Conservation (phyloP, 192 early-diverging fungal genomes). For the Backusella mclennaniae region DNA sequence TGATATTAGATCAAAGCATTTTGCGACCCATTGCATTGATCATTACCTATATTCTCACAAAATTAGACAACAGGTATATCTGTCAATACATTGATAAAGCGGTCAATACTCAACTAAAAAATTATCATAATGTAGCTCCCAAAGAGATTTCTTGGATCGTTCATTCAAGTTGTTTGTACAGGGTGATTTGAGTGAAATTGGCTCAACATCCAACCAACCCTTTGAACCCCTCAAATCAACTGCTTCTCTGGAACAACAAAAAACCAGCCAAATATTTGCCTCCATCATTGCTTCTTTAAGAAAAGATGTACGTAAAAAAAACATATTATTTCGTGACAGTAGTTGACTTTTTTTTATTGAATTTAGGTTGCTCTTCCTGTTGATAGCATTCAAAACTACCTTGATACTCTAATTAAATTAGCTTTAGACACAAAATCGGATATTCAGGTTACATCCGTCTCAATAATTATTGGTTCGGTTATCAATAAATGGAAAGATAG, state of each 20-base stretch:
- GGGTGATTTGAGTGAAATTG: constrained; percentile 35
- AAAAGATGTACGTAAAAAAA: constrained; percentile 1
- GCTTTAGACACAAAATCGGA: constrained; percentile 7
- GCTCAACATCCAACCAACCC: background rate
- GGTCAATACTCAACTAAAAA: background rate
- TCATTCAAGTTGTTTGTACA: constrained; percentile 46
- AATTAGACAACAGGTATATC: constrained; percentile 45
- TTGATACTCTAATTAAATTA: constrained; percentile 7
- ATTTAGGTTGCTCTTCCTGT: constrained; percentile 14
- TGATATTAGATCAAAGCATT: constrained; percentile 32
- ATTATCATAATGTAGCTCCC: constrained; percentile 23
- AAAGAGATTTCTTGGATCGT: constrained; percentile 40
- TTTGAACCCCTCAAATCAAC: constrained; percentile 12
- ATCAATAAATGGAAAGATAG: constrained; percentile 37
- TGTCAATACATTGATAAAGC: background rate
- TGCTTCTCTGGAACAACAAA: constrained; percentile 13
- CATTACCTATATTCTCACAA: constrained; percentile 38
- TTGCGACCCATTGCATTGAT: constrained; percentile 41
- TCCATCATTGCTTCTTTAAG: constrained; percentile 20
- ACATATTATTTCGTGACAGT: background rate
- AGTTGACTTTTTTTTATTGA: background rate
- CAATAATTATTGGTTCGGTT: constrained; percentile 21
- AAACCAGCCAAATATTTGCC: constrained; percentile 10
- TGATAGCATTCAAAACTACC: constrained; percentile 15
- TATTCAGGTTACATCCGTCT: constrained; percentile 13